These are phyloP conservation scores for Arthrobotrys musiformis DNA, from an alignment of 2,329 filamentous ascomycete genomes.

Conservation along the genomic window DNA sequence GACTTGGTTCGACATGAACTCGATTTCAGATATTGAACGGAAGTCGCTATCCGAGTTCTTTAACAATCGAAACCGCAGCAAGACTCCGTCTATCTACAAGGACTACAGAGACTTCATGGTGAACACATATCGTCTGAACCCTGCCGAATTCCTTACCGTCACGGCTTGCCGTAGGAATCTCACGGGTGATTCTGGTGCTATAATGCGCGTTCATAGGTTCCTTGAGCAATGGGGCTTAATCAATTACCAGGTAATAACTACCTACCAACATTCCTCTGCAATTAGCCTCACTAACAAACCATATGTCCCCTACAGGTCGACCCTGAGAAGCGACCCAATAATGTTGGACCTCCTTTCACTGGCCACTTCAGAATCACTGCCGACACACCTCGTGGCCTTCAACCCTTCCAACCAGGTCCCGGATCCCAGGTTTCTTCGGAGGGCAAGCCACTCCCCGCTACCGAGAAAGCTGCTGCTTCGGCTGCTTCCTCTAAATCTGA, in stretches of 20 bases:
- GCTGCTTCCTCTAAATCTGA: constrained; percentile 78
- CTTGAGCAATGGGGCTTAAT: constrained; percentile 98
- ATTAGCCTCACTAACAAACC: constrained; percentile 56
- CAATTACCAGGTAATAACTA: constrained; percentile 86
- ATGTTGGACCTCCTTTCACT: constrained; percentile 94
- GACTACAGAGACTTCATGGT: constrained; percentile 99
- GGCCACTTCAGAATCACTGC: constrained; percentile 96
- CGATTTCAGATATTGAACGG: constrained; percentile 87
- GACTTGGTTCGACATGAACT: constrained; percentile 98
- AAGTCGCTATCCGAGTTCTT: constrained; percentile 98
- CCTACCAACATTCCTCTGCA: neutral
- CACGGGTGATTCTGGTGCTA: constrained; percentile 96
- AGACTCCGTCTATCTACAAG: constrained; percentile 96
- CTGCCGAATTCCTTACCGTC: constrained; percentile 94
- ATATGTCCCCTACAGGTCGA: constrained; percentile 75
- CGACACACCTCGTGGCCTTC: constrained; percentile 92
- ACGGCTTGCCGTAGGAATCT: constrained; percentile 94
- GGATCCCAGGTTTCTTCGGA: constrained; percentile 71
- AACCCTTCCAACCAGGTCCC: constrained; percentile 91
- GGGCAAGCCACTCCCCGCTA: constrained; percentile 73
- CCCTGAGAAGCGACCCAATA: constrained; percentile 91
- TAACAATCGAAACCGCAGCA: constrained; percentile 97
- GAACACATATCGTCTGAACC: constrained; percentile 97
- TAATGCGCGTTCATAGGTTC: constrained; percentile 98
- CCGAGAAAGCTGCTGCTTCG: constrained; percentile 76